phyloP scores from a whole-genome alignment of 2,329 filamentous ascomycete species.

The Colletotrichum incanum region DNA sequence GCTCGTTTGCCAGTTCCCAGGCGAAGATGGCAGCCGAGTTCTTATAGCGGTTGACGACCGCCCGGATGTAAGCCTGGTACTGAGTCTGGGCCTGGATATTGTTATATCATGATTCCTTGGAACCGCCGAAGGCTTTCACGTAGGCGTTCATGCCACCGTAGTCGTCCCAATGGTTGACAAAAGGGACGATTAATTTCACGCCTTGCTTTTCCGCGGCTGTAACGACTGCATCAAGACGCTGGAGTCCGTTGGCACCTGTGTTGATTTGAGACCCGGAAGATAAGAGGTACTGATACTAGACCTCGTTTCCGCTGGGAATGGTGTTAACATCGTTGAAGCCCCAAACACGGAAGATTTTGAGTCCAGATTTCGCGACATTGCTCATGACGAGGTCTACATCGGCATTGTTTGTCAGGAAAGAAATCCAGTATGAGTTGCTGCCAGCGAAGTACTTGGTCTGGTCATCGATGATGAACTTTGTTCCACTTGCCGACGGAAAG shows the following conservation, averaged over 20 bases:
- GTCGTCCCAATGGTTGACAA: too few species aligned
- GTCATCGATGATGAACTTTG: slow-evolving; percentile 59
- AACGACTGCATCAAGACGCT: slow-evolving; percentile 73
- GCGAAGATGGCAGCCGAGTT: too few species aligned
- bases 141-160: too few species aligned
- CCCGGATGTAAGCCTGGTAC: too few species aligned
- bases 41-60: too few species aligned
- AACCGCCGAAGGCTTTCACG: too few species aligned
- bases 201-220: slow-evolving; percentile 70
- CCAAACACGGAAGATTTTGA: slow-evolving; percentile 74
- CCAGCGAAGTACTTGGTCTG: slow-evolving; percentile 65
- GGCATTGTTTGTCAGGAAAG: slow-evolving; percentile 64
- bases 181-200: slow-evolving; percentile 74
- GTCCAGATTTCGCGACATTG: slow-evolving; percentile 64
- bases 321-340: slow-evolving; percentile 74
- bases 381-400: slow-evolving; percentile 68
- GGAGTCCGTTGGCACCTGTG: slow-evolving; percentile 73
- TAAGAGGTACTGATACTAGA: slow-evolving; percentile 71
- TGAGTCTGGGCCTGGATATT: too few species aligned
- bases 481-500: slow-evolving; percentile 42
- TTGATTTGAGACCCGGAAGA: slow-evolving; percentile 71
- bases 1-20: too few species aligned
- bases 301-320: slow-evolving; percentile 53
- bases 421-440: slow-evolving; percentile 71
- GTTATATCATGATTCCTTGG: too few species aligned